Percentiles rank a stretch among this genome's conserved stretches.
phyloP scores from a whole-genome alignment of 2,329 filamentous ascomycete genomes.

The Phialocephala sp. region DNA sequence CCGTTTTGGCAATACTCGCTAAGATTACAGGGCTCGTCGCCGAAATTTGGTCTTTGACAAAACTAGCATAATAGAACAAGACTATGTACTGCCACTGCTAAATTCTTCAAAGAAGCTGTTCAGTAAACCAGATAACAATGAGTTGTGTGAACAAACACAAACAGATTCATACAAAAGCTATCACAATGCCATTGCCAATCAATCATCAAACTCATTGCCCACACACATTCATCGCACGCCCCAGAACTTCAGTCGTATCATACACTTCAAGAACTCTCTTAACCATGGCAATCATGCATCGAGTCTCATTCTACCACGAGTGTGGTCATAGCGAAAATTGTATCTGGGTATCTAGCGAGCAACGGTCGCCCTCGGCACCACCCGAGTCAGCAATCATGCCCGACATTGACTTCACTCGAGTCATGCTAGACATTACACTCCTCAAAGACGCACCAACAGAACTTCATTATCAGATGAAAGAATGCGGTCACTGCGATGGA shows the following conservation, averaged over 20 bases:
- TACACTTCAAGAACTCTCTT: background rate
- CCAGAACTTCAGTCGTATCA: background rate
- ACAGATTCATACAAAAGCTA: too few relatives aligned
- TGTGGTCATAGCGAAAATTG: background rate
- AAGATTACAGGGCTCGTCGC: too few relatives aligned
- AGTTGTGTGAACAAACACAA: too few relatives aligned
- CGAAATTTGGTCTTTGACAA: too few relatives aligned
- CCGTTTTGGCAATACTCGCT: too few relatives aligned
- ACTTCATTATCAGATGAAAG: background rate
- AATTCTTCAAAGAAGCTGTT: too few relatives aligned
- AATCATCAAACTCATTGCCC: too few relatives aligned
- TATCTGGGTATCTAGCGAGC: background rate
- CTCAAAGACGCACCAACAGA: background rate
- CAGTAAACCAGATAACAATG: too few relatives aligned
- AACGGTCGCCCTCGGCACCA: background rate
- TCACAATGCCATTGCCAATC: too few relatives aligned
- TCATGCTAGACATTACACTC: background rate
- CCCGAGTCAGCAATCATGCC: background rate
- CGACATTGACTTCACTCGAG: background rate
- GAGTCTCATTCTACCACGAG: slow-evolving; percentile 1
- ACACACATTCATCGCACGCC: too few relatives aligned
- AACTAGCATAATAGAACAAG: too few relatives aligned
- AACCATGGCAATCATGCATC: background rate
- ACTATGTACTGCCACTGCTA: too few relatives aligned
- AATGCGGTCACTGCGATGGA: background rate